Conservation (phyloP, 768 basidiomycete genomes). For the Boletales sp. region DNA sequence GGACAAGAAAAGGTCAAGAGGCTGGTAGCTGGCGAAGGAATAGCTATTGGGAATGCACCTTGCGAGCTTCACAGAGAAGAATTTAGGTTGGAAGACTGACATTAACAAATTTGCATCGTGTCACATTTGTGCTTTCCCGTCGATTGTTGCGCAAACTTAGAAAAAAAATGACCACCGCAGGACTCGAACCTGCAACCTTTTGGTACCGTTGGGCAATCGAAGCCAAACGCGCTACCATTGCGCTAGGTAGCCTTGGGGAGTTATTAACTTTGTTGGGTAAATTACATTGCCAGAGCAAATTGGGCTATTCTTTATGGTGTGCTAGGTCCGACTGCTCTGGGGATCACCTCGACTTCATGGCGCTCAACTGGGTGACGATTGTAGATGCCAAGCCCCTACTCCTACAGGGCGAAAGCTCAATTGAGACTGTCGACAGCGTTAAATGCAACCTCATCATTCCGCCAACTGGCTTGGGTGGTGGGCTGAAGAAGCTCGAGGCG, state of each 20-base stretch:
- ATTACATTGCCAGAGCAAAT: too few species aligned
- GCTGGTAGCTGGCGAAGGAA: constrained; percentile 39
- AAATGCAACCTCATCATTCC: constrained; percentile 61
- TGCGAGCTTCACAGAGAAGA: constrained; percentile 55
- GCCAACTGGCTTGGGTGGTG: constrained; percentile 50
- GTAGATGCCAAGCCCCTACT: constrained; percentile 55
- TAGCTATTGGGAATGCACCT: constrained; percentile 56
- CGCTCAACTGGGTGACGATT: constrained; percentile 77
- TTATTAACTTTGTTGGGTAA: too few species aligned
- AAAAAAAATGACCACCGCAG: constrained; percentile 73
- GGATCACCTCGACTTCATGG: constrained; percentile 42
- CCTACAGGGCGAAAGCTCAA: constrained; percentile 56
- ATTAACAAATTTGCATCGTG: not conserved
- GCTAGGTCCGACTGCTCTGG: too few species aligned
- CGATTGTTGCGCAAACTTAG: not conserved
- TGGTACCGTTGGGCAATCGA: constrained; percentile 76
- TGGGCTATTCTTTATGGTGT: too few species aligned
- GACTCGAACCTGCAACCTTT: constrained; percentile 97
- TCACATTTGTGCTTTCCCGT: too few species aligned
- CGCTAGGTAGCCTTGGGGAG: constrained; percentile 65
- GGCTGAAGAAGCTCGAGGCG: constrained; percentile 54
- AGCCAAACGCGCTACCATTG: constrained; percentile 97
- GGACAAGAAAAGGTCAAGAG: constrained; percentile 33
- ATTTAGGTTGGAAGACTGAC: constrained; percentile 12
- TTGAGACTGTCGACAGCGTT: constrained; percentile 56